Percentiles rank a stretch among this genome's conserved stretches.
phyloP scores from a whole-genome alignment of 257 asterid species.

The Oldenlandia corymbosa region DNA sequence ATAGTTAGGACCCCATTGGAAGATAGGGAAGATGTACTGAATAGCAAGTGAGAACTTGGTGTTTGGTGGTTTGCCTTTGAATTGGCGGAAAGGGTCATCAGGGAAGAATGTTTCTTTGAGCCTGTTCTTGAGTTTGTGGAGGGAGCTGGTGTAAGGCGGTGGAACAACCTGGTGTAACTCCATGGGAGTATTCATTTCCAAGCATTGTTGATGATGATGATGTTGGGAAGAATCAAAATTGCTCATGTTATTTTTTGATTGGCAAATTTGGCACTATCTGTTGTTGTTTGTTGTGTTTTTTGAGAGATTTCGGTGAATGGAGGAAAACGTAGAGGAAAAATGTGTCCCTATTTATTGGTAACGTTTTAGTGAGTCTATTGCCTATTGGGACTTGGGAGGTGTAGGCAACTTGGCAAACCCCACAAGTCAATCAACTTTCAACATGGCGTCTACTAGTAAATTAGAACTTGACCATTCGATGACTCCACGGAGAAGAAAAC shows the following conservation, averaged over 20 bases:
- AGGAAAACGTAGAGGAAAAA: no score
- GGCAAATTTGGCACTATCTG: not conserved
- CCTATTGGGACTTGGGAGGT: not conserved
- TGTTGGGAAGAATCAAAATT: slow-evolving; percentile 12
- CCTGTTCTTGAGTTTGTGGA: slow-evolving; percentile 42
- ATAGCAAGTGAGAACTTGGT: slow-evolving; percentile 45
- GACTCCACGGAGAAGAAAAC: no score
- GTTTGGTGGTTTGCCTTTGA: slow-evolving; percentile 51
- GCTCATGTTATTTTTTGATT: not conserved
- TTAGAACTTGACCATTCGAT: slow-evolving; percentile 2
- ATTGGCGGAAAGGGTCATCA: slow-evolving; percentile 78
- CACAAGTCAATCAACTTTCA: slow-evolving; percentile 26
- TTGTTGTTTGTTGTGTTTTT: not conserved
- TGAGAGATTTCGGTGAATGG: not conserved
- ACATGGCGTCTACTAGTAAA: slow-evolving; percentile 6
- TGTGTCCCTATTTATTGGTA: slow-evolving; percentile 6
- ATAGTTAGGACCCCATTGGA: slow-evolving; percentile 79
- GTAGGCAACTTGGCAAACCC: slow-evolving; percentile 1
- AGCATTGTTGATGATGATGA: slow-evolving; percentile 6
- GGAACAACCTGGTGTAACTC: slow-evolving; percentile 59
- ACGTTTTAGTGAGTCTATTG: no score
- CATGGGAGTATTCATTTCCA: slow-evolving; percentile 34
- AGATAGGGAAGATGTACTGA: slow-evolving; percentile 60
- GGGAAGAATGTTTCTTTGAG: slow-evolving; percentile 80
- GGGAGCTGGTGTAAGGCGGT: slow-evolving; percentile 57